Base-by-base conservation (phyloP, 805 yeast genomes). In the Groenewaldozyma tartarivorans region DNA sequence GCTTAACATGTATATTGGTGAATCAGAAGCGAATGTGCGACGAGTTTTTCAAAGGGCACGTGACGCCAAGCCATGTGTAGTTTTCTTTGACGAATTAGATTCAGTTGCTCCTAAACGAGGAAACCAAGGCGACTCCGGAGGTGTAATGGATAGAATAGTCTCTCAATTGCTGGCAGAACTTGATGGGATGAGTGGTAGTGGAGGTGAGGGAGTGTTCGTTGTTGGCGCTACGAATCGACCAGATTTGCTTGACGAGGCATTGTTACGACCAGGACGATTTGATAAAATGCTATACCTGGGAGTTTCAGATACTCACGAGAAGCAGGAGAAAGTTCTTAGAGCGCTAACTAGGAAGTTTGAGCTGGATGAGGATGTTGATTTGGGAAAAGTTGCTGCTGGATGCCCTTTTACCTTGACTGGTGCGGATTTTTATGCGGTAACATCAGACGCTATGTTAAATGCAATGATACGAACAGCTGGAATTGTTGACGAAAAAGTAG, bases 151-250 rank as follows among this genome's bases (percentile, higher is more conserved):
- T 58, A 74, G 98, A 60, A 92, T 92, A 48, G 98, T 92, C 0
- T 88, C 96, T 0, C 98, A 92, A 60, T 65, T 92, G 31, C 67
- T 92, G 39, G 96, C 97, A 0, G 98, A 92, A 59, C 67, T 92
- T 34, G 98, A 92, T 57, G 97, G 97, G 20, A 90, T 90, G 96
- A 80, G 94, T 53, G 58, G 67, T 11, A 80, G 80, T 6, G 81
- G 81, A 4, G 81, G 79, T 3, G 87, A 81, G 43, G 97, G 96
- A 4, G 96, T 92, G 0, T 92, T 92, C 59, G 96, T 90, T 4
- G 95, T 92, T 34, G 98, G 98, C n/a, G 98, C 98, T 3, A 92
- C 98, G 0, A 92, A 92, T 54, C 72, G 98, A 53, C 98, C 98
- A 0, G 98, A 92, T 64, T 65, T 92, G 47, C 67, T 92, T 33